Conservation (phyloP, 2,329 filamentous ascomycete genomes). For the Ampelomyces quisqualis region DNA sequence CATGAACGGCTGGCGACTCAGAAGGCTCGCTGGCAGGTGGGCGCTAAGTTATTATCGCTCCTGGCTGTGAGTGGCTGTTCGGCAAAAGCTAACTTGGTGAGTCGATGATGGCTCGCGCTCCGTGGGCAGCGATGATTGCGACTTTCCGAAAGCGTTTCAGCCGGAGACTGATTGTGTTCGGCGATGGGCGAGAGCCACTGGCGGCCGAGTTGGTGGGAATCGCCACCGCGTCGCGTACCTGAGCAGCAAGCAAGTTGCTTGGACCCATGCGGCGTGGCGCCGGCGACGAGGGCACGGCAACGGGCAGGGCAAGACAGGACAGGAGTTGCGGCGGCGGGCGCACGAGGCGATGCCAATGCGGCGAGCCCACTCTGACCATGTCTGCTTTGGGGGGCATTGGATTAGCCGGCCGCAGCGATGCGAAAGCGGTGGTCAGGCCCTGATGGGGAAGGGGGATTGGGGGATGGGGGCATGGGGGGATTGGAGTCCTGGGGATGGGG, state of each 20-base stretch:
- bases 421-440: constrained; percentile 23
- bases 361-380: constrained; percentile 26
- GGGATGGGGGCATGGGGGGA: too few relatives aligned
- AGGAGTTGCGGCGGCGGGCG: constrained; percentile 16
- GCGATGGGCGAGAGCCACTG: constrained; percentile 40
- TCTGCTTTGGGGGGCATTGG: constrained; percentile 28
- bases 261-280: constrained; percentile 19
- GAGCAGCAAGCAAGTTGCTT: constrained; percentile 15
- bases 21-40: constrained; percentile 30
- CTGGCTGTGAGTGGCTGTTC: constrained; percentile 36
- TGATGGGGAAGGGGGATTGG: constrained; percentile 17
- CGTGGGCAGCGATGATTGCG: constrained; percentile 33
- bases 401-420: constrained; percentile 36
- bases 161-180: constrained; percentile 25
- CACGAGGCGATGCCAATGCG: constrained; percentile 36
- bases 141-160: constrained; percentile 41
- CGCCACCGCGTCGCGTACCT: constrained; percentile 38
- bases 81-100: constrained; percentile 40
- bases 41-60: constrained; percentile 41
- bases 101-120: constrained; percentile 35
- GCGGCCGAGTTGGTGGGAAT: constrained; percentile 25
- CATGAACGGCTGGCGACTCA: constrained; percentile 31
- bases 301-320: constrained; percentile 22
- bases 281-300: constrained; percentile 37
- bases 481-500: too few relatives aligned